Evolutionary conservation across 2,329 filamentous ascomycete species (phyloP).

Genomic region (Talaromyces albobiverticillius): DNA sequence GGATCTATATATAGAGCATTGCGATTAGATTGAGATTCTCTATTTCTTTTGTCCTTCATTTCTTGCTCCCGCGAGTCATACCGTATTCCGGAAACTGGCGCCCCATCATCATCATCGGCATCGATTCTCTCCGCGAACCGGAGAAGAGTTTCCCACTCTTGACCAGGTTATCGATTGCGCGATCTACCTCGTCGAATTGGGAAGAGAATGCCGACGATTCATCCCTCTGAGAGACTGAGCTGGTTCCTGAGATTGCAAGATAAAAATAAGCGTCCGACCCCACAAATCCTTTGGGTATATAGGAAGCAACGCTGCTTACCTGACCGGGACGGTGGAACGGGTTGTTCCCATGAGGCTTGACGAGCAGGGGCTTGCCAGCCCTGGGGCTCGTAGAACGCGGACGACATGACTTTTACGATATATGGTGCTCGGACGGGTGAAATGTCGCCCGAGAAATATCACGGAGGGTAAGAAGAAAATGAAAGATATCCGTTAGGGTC

Average conservation of each 20-base stretch:
- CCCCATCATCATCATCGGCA: slow-evolving; percentile 62
- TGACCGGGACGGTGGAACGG: slow-evolving; percentile 68
- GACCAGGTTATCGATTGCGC: slow-evolving; percentile 89
- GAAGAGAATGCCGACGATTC: slow-evolving; percentile 76
- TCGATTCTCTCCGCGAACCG: slow-evolving; percentile 73
- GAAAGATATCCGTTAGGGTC: slow-evolving; percentile 7
- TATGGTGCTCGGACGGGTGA: not conserved
- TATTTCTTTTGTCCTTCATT: not conserved
- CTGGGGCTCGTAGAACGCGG: slow-evolving; percentile 70
- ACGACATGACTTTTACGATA: slow-evolving; percentile 32
- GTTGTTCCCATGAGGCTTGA: slow-evolving; percentile 71
- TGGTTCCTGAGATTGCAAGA: slow-evolving; percentile 59
- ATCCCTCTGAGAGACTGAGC: slow-evolving; percentile 66
- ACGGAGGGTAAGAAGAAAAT: slow-evolving; percentile 7
- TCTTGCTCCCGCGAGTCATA: slow-evolving; percentile 41
- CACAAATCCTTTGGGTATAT: not conserved
- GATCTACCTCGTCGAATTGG: slow-evolving; percentile 95
- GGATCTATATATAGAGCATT: slow-evolving; percentile 58
- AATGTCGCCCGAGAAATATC: slow-evolving; percentile 15
- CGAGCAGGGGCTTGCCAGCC: slow-evolving; percentile 61
- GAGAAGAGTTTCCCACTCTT: slow-evolving; percentile 94
- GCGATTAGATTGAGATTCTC: slow-evolving; percentile 12
- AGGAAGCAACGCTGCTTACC: slow-evolving; percentile 46
- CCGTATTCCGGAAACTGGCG: slow-evolving; percentile 60
- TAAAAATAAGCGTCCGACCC: not conserved